phyloP scores from a whole-genome alignment of 768 basidiomycete species.

The Tricholoma sp. region DNA sequence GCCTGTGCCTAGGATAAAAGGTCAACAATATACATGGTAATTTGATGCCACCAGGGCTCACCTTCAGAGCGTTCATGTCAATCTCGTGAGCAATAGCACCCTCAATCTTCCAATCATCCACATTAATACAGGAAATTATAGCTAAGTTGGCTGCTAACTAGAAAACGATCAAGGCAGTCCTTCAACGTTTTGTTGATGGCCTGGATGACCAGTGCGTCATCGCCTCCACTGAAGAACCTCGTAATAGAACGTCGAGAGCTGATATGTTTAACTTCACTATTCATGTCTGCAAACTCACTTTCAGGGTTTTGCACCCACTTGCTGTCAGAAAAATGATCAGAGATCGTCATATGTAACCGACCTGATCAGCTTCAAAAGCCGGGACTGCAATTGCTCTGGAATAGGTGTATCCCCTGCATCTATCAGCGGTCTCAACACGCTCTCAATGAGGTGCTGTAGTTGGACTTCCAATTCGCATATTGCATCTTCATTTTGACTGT shows the following conservation, averaged over 20 bases:
- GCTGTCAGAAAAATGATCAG: background rate
- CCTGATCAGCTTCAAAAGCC: slow-evolving; percentile 3
- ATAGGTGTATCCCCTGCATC: slow-evolving; percentile 4
- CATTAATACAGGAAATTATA: background rate
- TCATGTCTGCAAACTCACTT: slow-evolving; percentile 1
- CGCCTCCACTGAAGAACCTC: slow-evolving; percentile 3
- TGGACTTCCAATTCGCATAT: slow-evolving; percentile 5
- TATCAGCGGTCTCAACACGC: slow-evolving; percentile 4
- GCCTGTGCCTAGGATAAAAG: slow-evolving; percentile 1
- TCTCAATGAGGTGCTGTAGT: slow-evolving; percentile 3
- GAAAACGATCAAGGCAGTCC: slow-evolving; percentile 6
- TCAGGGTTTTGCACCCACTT: background rate
- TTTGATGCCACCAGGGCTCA: background rate
- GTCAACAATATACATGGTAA: background rate
- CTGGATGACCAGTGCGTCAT: slow-evolving; percentile 6
- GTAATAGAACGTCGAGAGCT: slow-evolving; percentile 3
- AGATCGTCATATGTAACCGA: background rate
- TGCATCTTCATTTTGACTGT: slow-evolving; percentile 6
- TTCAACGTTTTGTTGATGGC: slow-evolving; percentile 1
- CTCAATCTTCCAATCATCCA: slow-evolving; percentile 1
- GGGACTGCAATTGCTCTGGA: slow-evolving; percentile 2
- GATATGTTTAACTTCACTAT: background rate
- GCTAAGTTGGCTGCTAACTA: background rate
- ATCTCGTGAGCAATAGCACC: slow-evolving; percentile 4
- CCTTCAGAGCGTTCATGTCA: slow-evolving; percentile 4